Evolutionary conservation across 1,284 basidiomycete species (phyloP), one percentile per base, ranked within the genome.

Genomic region (Trichosporon faecale): DNA sequence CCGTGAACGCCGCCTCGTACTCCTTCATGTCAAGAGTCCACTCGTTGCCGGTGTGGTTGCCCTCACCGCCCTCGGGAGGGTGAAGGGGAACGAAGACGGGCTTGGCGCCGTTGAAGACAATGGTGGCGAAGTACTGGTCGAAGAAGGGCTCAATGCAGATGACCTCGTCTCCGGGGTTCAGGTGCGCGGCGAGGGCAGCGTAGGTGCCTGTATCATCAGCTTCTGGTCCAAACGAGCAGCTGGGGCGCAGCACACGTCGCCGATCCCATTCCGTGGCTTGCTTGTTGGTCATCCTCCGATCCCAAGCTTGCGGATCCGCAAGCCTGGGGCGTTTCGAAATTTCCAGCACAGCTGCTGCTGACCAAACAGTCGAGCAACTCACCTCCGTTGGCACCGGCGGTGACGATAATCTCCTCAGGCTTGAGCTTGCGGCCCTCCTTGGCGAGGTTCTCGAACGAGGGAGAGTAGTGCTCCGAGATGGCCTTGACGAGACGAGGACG

Each of bases 141-240:
- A 98, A 98, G 87, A 94, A 95, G 5, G 94, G 96, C 85, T 99
- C 97, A 79, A 99, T 95, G 87, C 98, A 90, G 82, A 99, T 95
- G 72, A 99, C 97, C 84, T 98, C 96, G 81, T 99, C 97, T 8
- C 91, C 94, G 44, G 89, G 86, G 73, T 96, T 90, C 64, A 95
- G 84, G 85, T 95, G 96, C 0, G 95, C 95, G 23, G 89, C 88
- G 77, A 95, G 90, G 69, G 94, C 91, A 66, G 94, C 90, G 82
- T 95, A 98, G 85, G 94, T 91, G 25, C 94, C 94, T 93, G 80
- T 23, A 27, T 11, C 7, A 29, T 61, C 27, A 61, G 57, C 57
- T 21, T 0, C n/a, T 6, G 7, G 49, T 52, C 2, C 11, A 4
- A 16, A 2, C 16, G 1, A 14, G 23, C 5, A 33, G 57, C 23